Percentiles rank a stretch among this genome's conserved stretches.
These are phyloP conservation scores for Delphinella strobiligena DNA, from an alignment of 2,329 filamentous ascomycete species.

Conservation along the genomic window DNA sequence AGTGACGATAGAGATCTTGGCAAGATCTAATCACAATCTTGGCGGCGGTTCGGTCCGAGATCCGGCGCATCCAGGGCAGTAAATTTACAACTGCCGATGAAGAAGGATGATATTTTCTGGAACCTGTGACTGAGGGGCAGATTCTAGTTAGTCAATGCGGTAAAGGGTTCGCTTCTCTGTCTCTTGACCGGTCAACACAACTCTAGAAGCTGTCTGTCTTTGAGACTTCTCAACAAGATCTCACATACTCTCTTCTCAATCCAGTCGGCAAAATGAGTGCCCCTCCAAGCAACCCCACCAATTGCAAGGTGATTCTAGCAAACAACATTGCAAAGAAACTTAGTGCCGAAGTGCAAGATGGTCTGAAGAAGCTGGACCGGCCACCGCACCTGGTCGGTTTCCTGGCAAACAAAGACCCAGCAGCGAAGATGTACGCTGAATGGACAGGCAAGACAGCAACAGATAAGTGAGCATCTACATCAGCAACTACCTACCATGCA, in stretches of 20 bases:
- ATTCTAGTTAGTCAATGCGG: too few species aligned
- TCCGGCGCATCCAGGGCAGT: neutral
- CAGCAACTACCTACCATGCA: neutral
- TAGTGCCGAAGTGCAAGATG: slow-evolving; percentile 64
- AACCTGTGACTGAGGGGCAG: neutral
- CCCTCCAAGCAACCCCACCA: slow-evolving; percentile 16
- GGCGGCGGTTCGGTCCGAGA: neutral
- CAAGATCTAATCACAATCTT: neutral
- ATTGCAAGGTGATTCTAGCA: slow-evolving; percentile 89
- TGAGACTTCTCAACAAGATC: neutral
- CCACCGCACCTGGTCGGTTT: slow-evolving; percentile 79
- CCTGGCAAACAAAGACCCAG: slow-evolving; percentile 81
- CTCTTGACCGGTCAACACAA: too few species aligned
- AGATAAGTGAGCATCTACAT: slow-evolving; percentile 63
- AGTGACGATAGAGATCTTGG: neutral
- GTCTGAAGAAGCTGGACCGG: slow-evolving; percentile 57
- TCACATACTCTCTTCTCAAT: neutral
- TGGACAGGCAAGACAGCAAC: slow-evolving; percentile 94
- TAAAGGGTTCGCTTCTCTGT: too few species aligned
- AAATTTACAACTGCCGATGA: neutral
- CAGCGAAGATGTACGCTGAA: slow-evolving; percentile 85
- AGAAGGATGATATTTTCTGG: neutral
- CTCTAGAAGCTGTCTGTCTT: neutral
- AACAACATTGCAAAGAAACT: slow-evolving; percentile 76
- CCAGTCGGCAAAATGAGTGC: slow-evolving; percentile 1